phyloP scores from a whole-genome alignment of 257 asterid genomes.

The Rehmannia glutinosa region DNA sequence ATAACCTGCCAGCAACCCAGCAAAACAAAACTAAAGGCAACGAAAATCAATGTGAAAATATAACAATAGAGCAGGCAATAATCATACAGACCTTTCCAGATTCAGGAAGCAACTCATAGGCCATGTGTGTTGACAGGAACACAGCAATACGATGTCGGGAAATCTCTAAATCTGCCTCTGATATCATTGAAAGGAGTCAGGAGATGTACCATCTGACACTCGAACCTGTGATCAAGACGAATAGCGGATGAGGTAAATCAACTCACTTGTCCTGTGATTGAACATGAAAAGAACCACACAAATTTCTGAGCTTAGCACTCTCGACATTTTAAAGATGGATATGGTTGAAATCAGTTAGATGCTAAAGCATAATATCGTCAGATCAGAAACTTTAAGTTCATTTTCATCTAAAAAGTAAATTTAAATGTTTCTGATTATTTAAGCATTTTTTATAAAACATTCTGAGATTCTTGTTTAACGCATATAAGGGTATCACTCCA shows the following conservation, averaged over 20 bases:
- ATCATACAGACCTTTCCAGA: constrained; percentile 75
- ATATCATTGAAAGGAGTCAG: constrained; percentile 46
- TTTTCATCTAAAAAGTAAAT: constrained; percentile 6
- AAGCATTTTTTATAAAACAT: background rate
- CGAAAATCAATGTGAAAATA: background rate
- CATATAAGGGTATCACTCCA: background rate
- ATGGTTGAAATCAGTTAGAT: constrained; percentile 5
- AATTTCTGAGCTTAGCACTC: background rate
- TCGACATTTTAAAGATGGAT: background rate
- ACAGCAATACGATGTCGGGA: constrained; percentile 69
- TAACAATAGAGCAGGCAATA: background rate
- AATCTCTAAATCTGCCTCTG: constrained; percentile 70
- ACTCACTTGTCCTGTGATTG: background rate
- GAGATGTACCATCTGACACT: constrained; percentile 57
- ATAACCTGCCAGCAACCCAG: constrained; percentile 48
- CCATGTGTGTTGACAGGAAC: constrained; percentile 70
- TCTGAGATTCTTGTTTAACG: background rate
- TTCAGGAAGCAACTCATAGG: constrained; percentile 88
- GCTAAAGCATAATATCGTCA: constrained; percentile 8
- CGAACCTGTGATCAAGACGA: constrained; percentile 52
- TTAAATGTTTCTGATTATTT: background rate
- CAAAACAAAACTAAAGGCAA: constrained; percentile 4
- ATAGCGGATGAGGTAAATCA: constrained; percentile 11
- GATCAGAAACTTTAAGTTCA: constrained; percentile 2
- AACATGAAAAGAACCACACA: constrained; percentile 7